phyloP scores from a whole-genome alignment of 2,329 filamentous ascomycete genomes.

The Cercospora sp. region DNA sequence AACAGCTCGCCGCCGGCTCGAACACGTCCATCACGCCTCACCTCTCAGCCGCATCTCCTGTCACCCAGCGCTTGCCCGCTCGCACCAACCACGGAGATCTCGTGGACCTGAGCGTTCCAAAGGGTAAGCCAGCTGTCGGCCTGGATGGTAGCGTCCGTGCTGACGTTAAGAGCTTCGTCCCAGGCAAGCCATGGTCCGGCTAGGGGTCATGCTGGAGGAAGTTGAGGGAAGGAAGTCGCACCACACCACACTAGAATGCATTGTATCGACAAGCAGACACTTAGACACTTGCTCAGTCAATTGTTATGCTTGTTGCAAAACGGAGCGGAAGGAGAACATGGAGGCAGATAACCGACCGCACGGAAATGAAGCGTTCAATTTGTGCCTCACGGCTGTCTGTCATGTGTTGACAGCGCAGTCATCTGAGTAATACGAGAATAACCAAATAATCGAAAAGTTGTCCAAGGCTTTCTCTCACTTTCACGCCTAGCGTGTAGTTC shows the following conservation, averaged over 20 bases:
- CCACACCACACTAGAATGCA: not conserved
- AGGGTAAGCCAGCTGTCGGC: constrained; percentile 23
- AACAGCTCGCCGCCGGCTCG: constrained; percentile 24
- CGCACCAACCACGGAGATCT: constrained; percentile 23
- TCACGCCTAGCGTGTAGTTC: too few species aligned
- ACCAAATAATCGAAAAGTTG: not conserved
- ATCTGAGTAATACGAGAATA: not conserved
- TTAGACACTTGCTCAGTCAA: not conserved
- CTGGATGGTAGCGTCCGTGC: constrained; percentile 14
- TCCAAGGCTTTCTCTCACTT: not conserved
- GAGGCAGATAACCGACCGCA: not conserved
- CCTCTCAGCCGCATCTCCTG: not conserved
- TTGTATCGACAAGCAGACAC: not conserved
- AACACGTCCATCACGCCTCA: constrained; percentile 1
- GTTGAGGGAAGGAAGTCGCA: not conserved
- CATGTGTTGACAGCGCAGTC: not conserved
- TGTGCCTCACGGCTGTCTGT: not conserved
- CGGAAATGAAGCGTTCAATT: not conserved
- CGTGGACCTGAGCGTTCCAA: constrained; percentile 30
- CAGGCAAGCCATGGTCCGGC: constrained; percentile 22
- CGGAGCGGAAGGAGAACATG: not conserved
- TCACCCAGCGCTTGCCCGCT: constrained; percentile 26
- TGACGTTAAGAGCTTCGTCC: constrained; percentile 19
- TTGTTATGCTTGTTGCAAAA: not conserved
- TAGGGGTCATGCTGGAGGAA: constrained; percentile 21